Evolutionary conservation across 768 basidiomycete species (phyloP), one percentile per base, ranked within the genome.

Genomic region (Aureoboletus auriporus): DNA sequence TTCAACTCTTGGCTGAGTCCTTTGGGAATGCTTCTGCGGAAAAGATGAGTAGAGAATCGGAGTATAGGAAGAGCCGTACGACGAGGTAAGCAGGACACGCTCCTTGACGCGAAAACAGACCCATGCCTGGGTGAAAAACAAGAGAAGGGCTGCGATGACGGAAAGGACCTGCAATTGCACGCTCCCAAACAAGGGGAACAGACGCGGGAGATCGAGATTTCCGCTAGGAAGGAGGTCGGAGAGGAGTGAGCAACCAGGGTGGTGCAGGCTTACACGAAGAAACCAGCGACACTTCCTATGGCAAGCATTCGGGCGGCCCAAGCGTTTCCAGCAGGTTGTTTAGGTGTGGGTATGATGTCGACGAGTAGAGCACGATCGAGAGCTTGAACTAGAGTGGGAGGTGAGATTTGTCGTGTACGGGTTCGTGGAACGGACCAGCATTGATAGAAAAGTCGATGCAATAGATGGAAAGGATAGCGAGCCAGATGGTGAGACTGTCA

Each of bases 261-360:
- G 11, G 39, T n/a, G 30, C 3, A 7, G 47, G 30, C 89, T 56
- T 56, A 93, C 93, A 90, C 75, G 60, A 89, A 95, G 66, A 93
- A 95, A 0, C 93, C 93, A 2, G 83, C 71, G 0, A 95, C 84
- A 47, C 88, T 83, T 10, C 94, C 94, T 26, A 93, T 59, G 1
- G 89, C 90, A 39, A 88, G 70, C 91, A 96, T 94, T n/a, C 87
- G 73, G 1, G 89, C 91, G 1, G 92, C 94, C 94, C 94, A 98
- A 0, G 94, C 94, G 61, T 94, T 96, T 1, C 89, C 93, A 8
- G 78, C 72, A 6, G 93, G 82, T 64, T 98, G 94, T 23, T 80
- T 73, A 1, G 77, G 63, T 0, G 86, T 71, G 0, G 92, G 85
- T 5, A 95, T 66, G 0, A 79, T 87, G 62, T 98, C 94, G 1